Percentiles rank a stretch among this genome's conserved stretches.
Evolutionary conservation across 2,329 filamentous ascomycete species (phyloP).

Genomic region (Fusarium sp.): DNA sequence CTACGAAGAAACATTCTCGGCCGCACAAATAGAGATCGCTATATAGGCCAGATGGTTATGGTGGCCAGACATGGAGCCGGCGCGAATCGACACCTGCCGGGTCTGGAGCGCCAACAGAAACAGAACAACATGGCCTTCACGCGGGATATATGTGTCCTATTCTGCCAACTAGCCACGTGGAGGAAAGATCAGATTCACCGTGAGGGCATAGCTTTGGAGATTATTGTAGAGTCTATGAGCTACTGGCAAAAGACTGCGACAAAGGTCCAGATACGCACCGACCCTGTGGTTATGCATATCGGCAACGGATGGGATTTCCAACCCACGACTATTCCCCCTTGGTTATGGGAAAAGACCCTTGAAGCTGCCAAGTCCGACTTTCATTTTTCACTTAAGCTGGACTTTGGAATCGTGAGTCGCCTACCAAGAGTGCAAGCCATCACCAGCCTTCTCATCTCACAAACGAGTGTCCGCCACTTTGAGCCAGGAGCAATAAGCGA

Average conservation of each 20-base stretch:
- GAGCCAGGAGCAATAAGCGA: neutral
- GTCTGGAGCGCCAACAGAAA: neutral
- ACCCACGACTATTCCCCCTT: neutral
- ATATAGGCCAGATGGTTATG: neutral
- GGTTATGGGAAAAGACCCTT: neutral
- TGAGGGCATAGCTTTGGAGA: neutral
- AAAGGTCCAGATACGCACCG: neutral
- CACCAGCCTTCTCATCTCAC: neutral
- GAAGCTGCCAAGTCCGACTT: constrained; percentile 7
- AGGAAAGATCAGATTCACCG: neutral
- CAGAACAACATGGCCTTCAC: neutral
- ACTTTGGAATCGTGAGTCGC: neutral
- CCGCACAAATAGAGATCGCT: neutral
- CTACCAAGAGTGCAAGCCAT: neutral
- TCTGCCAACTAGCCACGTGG: neutral
- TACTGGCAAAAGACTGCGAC: constrained; percentile 5
- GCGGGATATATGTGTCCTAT: neutral
- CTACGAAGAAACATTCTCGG: neutral
- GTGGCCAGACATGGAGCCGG: neutral
- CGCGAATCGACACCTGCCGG: neutral
- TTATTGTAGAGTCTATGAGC: neutral
- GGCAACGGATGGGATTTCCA: neutral
- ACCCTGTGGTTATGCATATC: neutral
- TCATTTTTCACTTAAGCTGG: constrained; percentile 2
- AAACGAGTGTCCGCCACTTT: neutral